Evolutionary conservation across 306 rosid species (phyloP).

Genomic region (Casuarina glauca): DNA sequence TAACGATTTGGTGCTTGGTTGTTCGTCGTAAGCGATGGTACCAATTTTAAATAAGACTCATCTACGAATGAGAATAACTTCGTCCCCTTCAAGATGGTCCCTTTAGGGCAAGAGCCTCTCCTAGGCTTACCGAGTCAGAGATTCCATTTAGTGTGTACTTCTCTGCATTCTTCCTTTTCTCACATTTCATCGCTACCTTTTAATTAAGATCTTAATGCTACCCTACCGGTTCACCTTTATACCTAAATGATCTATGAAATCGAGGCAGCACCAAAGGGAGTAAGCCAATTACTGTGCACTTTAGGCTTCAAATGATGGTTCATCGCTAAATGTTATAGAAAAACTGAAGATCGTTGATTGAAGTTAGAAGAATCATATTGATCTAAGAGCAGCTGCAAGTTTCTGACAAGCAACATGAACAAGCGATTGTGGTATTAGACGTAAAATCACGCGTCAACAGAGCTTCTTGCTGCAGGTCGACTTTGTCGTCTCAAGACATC

Average conservation of each 20-base stretch:
- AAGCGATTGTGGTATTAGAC: too few species aligned
- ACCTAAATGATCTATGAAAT: too few species aligned
- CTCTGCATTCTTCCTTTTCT: neutral
- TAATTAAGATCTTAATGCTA: neutral
- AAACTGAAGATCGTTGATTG: too few species aligned
- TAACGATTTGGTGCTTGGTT: neutral
- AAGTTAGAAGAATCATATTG: too few species aligned
- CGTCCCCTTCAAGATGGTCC: slow-evolving; percentile 8
- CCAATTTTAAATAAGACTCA: neutral
- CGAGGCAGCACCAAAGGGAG: too few species aligned
- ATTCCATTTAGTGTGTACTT: neutral
- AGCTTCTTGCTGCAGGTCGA: neutral
- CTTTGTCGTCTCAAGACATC: slow-evolving; percentile 5
- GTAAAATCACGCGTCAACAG: too few species aligned
- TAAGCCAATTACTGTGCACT: too few species aligned
- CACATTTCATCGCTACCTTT: neutral
- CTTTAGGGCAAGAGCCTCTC: neutral
- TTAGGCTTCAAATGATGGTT: too few species aligned
- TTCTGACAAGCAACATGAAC: too few species aligned
- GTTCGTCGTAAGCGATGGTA: neutral
- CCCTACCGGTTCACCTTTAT: neutral
- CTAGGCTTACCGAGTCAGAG: neutral
- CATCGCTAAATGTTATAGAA: too few species aligned
- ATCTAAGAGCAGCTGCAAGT: too few species aligned
- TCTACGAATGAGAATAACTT: neutral